phyloP scores from a whole-genome alignment of 768 basidiomycete species.

The Pleurotus djamor region DNA sequence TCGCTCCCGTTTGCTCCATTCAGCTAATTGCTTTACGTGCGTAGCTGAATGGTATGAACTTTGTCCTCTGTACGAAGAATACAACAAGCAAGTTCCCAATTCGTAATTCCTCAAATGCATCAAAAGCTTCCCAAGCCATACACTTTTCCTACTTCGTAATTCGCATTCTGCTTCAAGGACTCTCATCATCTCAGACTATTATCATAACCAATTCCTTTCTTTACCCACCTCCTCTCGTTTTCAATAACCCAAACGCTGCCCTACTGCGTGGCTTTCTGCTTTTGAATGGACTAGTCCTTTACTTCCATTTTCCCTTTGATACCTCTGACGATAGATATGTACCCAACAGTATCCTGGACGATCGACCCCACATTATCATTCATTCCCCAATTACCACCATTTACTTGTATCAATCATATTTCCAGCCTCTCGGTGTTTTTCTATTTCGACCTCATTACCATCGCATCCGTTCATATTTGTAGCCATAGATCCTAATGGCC shows the following conservation, averaged over 20 bases:
- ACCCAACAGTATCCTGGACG: neutral
- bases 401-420: neutral
- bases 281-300: neutral
- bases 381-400: neutral
- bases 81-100: neutral
- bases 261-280: neutral
- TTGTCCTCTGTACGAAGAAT: slow-evolving; percentile 23
- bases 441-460: too few relatives aligned
- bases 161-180: neutral
- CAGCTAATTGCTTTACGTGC: neutral
- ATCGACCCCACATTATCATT: neutral
- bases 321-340: neutral
- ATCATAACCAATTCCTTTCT: neutral
- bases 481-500: neutral
- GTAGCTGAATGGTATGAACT: slow-evolving; percentile 22
- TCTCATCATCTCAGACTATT: neutral
- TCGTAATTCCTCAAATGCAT: neutral
- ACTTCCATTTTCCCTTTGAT: neutral
- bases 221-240: neutral
- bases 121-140: neutral
- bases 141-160: neutral
- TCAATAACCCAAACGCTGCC: neutral
- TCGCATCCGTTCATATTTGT: neutral
- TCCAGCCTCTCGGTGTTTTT: neutral
- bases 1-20: slow-evolving; percentile 12